A percentile compares a stretch with the other conserved stretches of the same genome.
Evolutionary conservation across 345 rosid species (phyloP).

Genomic region (Camelina hispida): DNA sequence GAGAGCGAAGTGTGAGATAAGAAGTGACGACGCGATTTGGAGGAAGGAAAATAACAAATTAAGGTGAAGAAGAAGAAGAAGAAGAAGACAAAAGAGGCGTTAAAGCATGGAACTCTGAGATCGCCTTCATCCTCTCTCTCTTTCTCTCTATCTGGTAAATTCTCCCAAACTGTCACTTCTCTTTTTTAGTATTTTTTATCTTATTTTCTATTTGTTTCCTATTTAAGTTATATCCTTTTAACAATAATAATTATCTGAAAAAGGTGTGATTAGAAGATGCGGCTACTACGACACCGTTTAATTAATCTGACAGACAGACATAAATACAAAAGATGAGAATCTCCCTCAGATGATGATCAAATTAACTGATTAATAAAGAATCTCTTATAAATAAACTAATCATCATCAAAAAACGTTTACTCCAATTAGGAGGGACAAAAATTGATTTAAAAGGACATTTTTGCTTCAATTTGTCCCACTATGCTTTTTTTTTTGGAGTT

Average conservation of each 20-base stretch:
- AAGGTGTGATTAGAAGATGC: not conserved
- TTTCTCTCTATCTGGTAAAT: not conserved
- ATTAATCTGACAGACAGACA: not conserved
- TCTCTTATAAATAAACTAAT: not conserved
- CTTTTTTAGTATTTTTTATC: not conserved
- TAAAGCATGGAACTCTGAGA: conserved; percentile 39
- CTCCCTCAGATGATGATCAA: not conserved
- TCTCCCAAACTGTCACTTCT: conserved; percentile 38
- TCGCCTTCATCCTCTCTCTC: conserved; percentile 39
- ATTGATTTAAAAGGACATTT: no score
- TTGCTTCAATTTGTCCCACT: no score
- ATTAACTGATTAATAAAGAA: not conserved
- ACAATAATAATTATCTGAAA: not conserved
- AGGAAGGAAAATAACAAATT: not conserved
- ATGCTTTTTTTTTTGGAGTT: no score
- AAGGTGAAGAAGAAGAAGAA: not conserved
- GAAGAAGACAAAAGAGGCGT: conserved; percentile 23
- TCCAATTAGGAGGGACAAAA: no score
- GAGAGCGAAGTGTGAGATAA: conserved; percentile 30
- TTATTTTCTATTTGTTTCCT: not conserved
- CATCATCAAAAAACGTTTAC: no score
- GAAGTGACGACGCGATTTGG: no score
- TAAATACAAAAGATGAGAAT: not conserved
- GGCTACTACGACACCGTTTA: conserved; percentile 1
- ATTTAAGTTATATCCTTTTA: not conserved